Evolutionary conservation across 2,329 filamentous ascomycete species (phyloP), one percentile per base, ranked within the genome.

Genomic region (Arthrinium puccinioides): DNA sequence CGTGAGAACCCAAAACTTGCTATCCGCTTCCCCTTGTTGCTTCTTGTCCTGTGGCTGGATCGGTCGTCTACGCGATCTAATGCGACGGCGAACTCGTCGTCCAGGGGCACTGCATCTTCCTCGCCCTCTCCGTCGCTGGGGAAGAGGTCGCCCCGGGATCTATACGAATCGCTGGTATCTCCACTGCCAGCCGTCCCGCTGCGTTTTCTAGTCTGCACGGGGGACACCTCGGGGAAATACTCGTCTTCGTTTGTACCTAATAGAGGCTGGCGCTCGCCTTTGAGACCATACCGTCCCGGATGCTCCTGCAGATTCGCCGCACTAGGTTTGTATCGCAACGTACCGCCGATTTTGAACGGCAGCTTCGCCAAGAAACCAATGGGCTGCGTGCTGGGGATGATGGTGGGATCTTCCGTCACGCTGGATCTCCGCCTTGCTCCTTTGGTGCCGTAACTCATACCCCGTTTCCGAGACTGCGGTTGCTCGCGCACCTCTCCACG

Each of bases 261-360:
- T 35, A 95, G 60, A 7, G 87, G 86, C 46, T 86, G 77, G 23
- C 73, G 72, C 50, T 94, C 85, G 33, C 46, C 63, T 54, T 57
- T 61, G 49, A 50, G 54, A 37, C 59, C 64, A 4, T 57, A 58
- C 30, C 64, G 61, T 15, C 82, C 79, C 2, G 88, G 87, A 48
- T 95, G 83, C 41, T 96, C 90, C 51, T 89, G 87, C 44, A 97
- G 60, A 62, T 94, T 87, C 33, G 90, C 89, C 21, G 87, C 88
- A 39, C 86, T 94, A 21, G 90, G 90, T 56, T 87, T 87, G 58
- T 97, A 97, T 54, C 86, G 76, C 49, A 95, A 60, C 4, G 83
- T 86, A 4, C 84, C 82, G 24, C 88, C 87, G 53, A 94, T 69
- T 53, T 83, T 87, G 70, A 87, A 96, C 10, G 90, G 89, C 45